Percentiles rank a stretch among this genome's conserved stretches.
phyloP scores from a whole-genome alignment of 2,329 filamentous ascomycete species.

The Neofusicoccum kwambonambiense region DNA sequence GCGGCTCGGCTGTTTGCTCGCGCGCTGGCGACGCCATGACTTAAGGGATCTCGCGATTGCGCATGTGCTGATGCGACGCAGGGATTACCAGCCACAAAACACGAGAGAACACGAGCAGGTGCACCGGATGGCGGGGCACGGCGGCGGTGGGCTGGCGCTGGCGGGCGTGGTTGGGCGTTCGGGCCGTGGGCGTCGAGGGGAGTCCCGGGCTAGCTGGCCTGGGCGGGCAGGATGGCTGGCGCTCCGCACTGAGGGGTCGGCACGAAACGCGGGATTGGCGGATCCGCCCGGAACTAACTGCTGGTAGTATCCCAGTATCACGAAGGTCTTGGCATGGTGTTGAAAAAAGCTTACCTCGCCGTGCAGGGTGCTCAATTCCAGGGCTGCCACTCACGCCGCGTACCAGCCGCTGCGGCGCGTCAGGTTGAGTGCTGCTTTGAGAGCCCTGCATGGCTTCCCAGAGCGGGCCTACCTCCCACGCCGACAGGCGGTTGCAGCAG shows the following conservation, averaged over 20 bases:
- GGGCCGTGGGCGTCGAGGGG: not conserved
- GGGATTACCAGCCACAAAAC: not conserved
- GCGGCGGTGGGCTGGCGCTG: not conserved
- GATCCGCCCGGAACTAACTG: slow-evolving; percentile 1
- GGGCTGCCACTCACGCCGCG: not conserved
- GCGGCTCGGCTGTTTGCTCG: not conserved
- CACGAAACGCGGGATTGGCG: not conserved
- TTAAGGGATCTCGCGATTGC: not conserved
- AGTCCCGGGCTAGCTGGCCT: not conserved
- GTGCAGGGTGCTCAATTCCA: not conserved
- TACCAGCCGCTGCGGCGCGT: not conserved
- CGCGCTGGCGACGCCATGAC: not conserved
- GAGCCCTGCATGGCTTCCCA: not conserved
- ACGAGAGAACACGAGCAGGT: not conserved
- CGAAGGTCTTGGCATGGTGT: slow-evolving; percentile 7
- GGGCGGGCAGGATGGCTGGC: not conserved
- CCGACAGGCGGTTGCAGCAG: not conserved
- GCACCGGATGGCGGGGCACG: not conserved
- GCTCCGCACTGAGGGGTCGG: not conserved
- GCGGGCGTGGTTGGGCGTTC: not conserved
- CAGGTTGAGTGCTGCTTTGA: not conserved
- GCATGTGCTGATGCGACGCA: not conserved
- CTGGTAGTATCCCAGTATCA: not conserved
- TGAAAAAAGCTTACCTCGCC: slow-evolving; percentile 1
- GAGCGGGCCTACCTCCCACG: not conserved